Conservation (phyloP, 192 early-diverging fungal species). For the Linderina pennispora region DNA sequence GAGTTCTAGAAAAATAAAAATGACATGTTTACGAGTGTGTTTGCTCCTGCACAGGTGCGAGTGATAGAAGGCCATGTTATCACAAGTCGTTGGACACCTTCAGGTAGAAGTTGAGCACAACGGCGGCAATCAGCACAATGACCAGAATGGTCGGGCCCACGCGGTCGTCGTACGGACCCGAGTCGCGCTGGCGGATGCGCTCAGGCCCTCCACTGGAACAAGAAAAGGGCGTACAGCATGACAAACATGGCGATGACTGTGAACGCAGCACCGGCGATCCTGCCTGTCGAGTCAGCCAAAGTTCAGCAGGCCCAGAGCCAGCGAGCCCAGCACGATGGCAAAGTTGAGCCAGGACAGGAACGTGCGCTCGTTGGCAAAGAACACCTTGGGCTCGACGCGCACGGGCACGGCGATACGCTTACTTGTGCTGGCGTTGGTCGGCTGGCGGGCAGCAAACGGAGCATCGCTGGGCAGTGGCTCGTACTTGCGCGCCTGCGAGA, state of each 20-base stretch:
- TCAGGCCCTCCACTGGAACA: slow-evolving; percentile 72
- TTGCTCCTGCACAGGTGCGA: too few relatives aligned
- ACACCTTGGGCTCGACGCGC: slow-evolving; percentile 86
- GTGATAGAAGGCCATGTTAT: too few relatives aligned
- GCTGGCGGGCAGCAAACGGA: background rate
- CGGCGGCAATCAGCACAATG: slow-evolving; percentile 56
- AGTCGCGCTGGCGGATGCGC: slow-evolving; percentile 57
- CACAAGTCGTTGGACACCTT: slow-evolving; percentile 38
- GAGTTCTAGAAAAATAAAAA: too few relatives aligned
- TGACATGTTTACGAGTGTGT: too few relatives aligned
- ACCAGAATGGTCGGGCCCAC: slow-evolving; percentile 68
- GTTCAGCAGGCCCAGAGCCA: slow-evolving; percentile 72
- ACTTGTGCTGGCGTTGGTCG: slow-evolving; percentile 3
- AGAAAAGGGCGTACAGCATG: slow-evolving; percentile 72
- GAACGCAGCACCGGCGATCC: slow-evolving; percentile 63
- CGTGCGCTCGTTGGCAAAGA: slow-evolving; percentile 93
- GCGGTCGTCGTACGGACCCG: slow-evolving; percentile 72
- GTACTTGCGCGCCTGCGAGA: slow-evolving; percentile 1
- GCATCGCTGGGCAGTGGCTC: slow-evolving; percentile 3
- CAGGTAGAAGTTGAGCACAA: slow-evolving; percentile 70
- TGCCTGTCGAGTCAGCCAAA: slow-evolving; percentile 73
- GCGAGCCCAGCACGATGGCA: slow-evolving; percentile 65
- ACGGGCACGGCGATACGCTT: slow-evolving; percentile 71
- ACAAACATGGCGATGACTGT: slow-evolving; percentile 65
- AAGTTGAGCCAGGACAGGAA: slow-evolving; percentile 89